These are phyloP conservation scores for Malassezia equina DNA, from an alignment of 1,284 basidiomycete genomes.

Conservation along the genomic window DNA sequence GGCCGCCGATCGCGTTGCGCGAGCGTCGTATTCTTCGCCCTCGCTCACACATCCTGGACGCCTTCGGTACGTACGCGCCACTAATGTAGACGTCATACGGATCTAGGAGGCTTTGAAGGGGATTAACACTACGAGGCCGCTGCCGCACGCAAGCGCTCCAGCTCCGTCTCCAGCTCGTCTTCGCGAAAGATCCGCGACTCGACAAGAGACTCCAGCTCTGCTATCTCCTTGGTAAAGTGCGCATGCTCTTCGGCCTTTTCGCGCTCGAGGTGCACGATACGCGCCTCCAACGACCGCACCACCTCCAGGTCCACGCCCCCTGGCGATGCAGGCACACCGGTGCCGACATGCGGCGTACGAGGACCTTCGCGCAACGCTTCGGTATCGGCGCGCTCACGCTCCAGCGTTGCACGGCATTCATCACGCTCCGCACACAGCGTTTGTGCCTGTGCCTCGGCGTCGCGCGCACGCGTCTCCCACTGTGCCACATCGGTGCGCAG, in stretches of 20 bases:
- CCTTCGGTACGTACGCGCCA: neutral
- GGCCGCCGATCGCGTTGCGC: neutral
- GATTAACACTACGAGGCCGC: neutral
- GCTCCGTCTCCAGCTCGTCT: slow-evolving; percentile 31
- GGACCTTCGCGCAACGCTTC: slow-evolving; percentile 64
- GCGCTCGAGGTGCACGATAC: slow-evolving; percentile 38
- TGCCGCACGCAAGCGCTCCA: slow-evolving; percentile 21
- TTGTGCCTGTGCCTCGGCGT: slow-evolving; percentile 46
- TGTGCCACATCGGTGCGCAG: slow-evolving; percentile 57
- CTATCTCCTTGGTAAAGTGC: slow-evolving; percentile 31
- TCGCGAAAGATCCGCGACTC: slow-evolving; percentile 39
- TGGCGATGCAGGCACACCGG: slow-evolving; percentile 21
- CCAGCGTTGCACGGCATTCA: slow-evolving; percentile 76
- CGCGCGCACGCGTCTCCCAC: slow-evolving; percentile 54
- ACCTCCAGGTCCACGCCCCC: slow-evolving; percentile 48
- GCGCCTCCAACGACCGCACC: slow-evolving; percentile 31
- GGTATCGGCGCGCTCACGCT: slow-evolving; percentile 82
- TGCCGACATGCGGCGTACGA: slow-evolving; percentile 50
- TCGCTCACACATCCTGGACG: slow-evolving; percentile 5
- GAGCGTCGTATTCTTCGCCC: slow-evolving; percentile 1
- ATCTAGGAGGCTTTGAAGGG: slow-evolving; percentile 13
- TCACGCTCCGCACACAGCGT: slow-evolving; percentile 67
- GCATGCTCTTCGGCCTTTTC: slow-evolving; percentile 32
- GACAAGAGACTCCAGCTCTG: slow-evolving; percentile 35
- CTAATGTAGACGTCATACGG: slow-evolving; percentile 6